Evolutionary conservation across 2,329 filamentous ascomycete species (phyloP).

Genomic region (Phoma herbarum): DNA sequence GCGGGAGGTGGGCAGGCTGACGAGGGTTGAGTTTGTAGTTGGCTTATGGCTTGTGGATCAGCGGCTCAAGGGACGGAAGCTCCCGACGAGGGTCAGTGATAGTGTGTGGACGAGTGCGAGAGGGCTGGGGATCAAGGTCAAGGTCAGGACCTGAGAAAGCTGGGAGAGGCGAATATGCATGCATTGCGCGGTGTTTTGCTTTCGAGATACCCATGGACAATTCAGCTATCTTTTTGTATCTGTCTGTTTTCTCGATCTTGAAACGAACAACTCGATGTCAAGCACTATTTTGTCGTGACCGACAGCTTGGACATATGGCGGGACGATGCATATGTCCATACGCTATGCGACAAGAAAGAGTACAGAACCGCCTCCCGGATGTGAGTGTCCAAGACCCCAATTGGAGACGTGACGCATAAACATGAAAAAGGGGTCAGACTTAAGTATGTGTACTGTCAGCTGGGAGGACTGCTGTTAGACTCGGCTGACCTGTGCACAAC

Average conservation of each 20-base stretch:
- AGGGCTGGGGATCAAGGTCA: conserved; percentile 54
- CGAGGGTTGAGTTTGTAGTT: conserved; percentile 78
- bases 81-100: conserved; percentile 73
- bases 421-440: too few relatives aligned
- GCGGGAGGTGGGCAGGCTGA: conserved; percentile 63
- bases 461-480: too few relatives aligned
- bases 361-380: too few relatives aligned
- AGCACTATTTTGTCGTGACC: too few relatives aligned
- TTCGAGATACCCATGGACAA: conserved; percentile 41
- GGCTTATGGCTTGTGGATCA: conserved; percentile 86
- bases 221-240: conserved; percentile 3
- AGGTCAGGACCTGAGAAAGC: conserved; percentile 28
- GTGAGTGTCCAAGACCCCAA: too few relatives aligned
- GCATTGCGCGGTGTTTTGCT: conserved; percentile 30
- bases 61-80: conserved; percentile 78
- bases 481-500: too few relatives aligned
- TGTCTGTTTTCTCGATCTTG: background rate
- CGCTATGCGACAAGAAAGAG: too few relatives aligned
- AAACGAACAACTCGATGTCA: too few relatives aligned
- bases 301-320: too few relatives aligned
- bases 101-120: conserved; percentile 79
- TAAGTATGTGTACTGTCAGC: too few relatives aligned
- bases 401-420: too few relatives aligned
- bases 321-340: too few relatives aligned
- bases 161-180: conserved; percentile 6